phyloP scores from a whole-genome alignment of 2,329 filamentous ascomycete genomes.

The Septoria linicola region DNA sequence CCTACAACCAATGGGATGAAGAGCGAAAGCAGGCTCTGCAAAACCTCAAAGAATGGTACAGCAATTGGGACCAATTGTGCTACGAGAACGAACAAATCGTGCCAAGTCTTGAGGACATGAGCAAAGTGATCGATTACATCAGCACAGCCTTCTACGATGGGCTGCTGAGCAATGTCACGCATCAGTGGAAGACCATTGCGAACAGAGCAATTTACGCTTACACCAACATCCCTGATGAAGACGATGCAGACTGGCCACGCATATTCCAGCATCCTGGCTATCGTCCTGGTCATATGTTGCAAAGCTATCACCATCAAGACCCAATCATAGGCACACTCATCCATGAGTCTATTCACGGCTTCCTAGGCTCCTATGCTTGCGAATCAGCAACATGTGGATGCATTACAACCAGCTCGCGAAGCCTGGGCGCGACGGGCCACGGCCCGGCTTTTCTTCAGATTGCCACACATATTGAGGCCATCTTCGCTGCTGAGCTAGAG shows the following conservation, averaged over 20 bases:
- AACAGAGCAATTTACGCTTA: background rate
- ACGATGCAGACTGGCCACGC: background rate
- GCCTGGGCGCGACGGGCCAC: slow-evolving; percentile 4
- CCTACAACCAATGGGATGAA: slow-evolving; percentile 1
- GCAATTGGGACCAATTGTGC: background rate
- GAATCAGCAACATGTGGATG: background rate
- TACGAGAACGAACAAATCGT: background rate
- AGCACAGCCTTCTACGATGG: slow-evolving; percentile 9
- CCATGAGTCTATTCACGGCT: slow-evolving; percentile 14
- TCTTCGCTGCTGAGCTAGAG: too few species aligned
- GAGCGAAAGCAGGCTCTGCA: slow-evolving; percentile 2
- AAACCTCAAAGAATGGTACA: slow-evolving; percentile 1
- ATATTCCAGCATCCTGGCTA: background rate
- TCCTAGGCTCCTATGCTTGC: slow-evolving; percentile 5
- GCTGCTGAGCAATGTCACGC: background rate
- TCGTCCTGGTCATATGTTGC: background rate
- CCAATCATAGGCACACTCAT: slow-evolving; percentile 6
- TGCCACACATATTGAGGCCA: slow-evolving; percentile 1
- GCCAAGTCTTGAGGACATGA: background rate
- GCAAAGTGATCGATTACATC: slow-evolving; percentile 1
- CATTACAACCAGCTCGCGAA: background rate
- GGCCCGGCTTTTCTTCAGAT: background rate
- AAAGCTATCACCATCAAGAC: background rate
- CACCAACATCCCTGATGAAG: slow-evolving; percentile 1
- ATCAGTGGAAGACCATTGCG: slow-evolving; percentile 1